Evolutionary conservation across 305 asterid species (phyloP).

Genomic region (Fraxinus albicans): DNA sequence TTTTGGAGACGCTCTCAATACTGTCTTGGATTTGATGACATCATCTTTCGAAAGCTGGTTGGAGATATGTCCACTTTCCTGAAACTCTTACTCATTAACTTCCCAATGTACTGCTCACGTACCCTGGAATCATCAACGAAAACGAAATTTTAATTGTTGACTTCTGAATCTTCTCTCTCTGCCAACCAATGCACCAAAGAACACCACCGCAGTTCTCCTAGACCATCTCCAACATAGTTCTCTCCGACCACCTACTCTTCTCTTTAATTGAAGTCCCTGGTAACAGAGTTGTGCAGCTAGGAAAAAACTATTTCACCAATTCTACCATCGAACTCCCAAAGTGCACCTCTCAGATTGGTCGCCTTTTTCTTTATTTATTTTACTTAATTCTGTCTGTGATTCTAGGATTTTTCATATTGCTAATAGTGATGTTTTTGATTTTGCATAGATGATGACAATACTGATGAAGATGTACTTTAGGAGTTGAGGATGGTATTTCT

Average conservation of each 20-base stretch:
- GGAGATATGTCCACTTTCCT: not conserved
- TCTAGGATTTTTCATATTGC: not conserved
- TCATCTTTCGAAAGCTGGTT: not conserved
- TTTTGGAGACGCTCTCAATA: not conserved
- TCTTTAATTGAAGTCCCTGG: not conserved
- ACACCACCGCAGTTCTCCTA: not conserved
- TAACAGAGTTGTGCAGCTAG: not conserved
- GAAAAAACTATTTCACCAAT: not conserved
- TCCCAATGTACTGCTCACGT: not conserved
- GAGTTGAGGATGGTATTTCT: not conserved
- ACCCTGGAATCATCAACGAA: not conserved
- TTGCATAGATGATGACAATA: not conserved
- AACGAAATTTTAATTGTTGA: not conserved
- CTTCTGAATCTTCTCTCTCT: not conserved
- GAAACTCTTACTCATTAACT: not conserved
- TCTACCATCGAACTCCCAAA: not conserved
- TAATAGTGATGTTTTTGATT: not conserved
- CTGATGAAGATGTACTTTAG: not conserved
- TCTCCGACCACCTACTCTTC: not conserved
- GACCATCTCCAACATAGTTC: not conserved
- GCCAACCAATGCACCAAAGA: not conserved
- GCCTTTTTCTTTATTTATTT: not conserved
- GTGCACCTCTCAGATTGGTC: not conserved
- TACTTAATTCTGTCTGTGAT: not conserved
- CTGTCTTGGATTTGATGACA: not conserved